Conservation (phyloP, 495 filamentous ascomycete genomes). For the Astrothelium macrocarpum region DNA sequence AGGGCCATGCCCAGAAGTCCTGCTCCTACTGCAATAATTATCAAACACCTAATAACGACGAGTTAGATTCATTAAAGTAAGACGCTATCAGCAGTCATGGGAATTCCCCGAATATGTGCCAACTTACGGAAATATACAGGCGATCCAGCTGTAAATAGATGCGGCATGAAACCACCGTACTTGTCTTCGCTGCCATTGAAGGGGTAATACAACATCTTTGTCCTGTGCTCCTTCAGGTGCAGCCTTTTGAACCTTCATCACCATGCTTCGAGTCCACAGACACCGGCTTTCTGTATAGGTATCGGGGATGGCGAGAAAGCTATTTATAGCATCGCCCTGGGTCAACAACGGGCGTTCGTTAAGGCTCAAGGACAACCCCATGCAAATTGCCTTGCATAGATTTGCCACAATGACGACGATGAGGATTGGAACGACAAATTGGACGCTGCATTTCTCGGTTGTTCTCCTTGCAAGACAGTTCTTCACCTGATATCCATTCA, state of each 20-base stretch:
- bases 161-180: background rate
- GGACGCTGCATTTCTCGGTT: conserved; percentile 34
- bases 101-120: background rate
- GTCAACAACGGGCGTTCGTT: conserved; percentile 36
- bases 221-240: background rate
- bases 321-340: conserved; percentile 43
- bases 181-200: background rate
- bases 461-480: conserved; percentile 36
- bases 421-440: conserved; percentile 36
- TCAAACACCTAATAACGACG: background rate
- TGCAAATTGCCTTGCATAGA: conserved; percentile 33
- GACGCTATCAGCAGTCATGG: background rate
- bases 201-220: background rate
- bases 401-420: conserved; percentile 34
- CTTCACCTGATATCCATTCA: conserved; percentile 18
- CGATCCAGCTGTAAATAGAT: background rate
- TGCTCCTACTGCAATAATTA: background rate
- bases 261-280: background rate
- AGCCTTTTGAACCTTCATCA: background rate
- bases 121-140: background rate
- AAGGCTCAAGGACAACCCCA: conserved; percentile 25
- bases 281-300: conserved; percentile 4
- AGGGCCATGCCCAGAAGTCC: background rate
- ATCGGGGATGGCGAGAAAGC: conserved; percentile 33
- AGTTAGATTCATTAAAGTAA: background rate